These are phyloP conservation scores for Azolla pinnata DNA, from an alignment of 75 land plant genomes.

Conservation along the genomic window DNA sequence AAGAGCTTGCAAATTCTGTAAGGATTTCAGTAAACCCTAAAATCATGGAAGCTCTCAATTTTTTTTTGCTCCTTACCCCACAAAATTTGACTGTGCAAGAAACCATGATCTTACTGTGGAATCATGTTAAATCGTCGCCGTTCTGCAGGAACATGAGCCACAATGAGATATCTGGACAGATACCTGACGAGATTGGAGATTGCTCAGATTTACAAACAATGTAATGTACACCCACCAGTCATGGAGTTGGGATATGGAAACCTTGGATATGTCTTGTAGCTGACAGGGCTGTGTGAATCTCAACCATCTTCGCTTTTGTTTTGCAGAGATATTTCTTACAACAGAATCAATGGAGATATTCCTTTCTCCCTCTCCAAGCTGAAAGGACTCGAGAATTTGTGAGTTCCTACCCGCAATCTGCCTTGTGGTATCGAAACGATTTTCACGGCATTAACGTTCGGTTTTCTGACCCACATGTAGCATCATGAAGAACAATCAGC, in stretches of 20 bases:
- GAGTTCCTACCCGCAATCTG: slow-evolving; percentile 8
- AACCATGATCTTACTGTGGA: neutral
- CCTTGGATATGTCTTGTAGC: neutral
- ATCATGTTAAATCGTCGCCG: neutral
- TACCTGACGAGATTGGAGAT: slow-evolving; percentile 91
- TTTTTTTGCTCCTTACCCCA: neutral
- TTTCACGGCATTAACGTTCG: neutral
- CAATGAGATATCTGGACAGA: slow-evolving; percentile 72
- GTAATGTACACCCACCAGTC: slow-evolving; percentile 24
- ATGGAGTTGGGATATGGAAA: neutral
- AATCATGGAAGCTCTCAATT: neutral
- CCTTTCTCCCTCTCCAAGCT: slow-evolving; percentile 76
- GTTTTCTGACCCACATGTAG: slow-evolving; percentile 17
- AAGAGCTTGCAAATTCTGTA: slow-evolving; percentile 55
- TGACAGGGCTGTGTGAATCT: neutral
- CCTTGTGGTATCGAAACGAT: neutral
- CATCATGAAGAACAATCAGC: slow-evolving; percentile 58
- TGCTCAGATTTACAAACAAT: slow-evolving; percentile 52
- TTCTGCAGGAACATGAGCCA: slow-evolving; percentile 54
- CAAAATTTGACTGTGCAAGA: neutral
- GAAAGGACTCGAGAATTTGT: slow-evolving; percentile 62
- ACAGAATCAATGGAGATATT: slow-evolving; percentile 45
- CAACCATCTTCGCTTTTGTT: neutral
- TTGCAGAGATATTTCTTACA: slow-evolving; percentile 20
- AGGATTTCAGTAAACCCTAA: neutral